Evolutionary conservation across 805 yeast genomes (phyloP).

Genomic region (Candida lessepsii): DNA sequence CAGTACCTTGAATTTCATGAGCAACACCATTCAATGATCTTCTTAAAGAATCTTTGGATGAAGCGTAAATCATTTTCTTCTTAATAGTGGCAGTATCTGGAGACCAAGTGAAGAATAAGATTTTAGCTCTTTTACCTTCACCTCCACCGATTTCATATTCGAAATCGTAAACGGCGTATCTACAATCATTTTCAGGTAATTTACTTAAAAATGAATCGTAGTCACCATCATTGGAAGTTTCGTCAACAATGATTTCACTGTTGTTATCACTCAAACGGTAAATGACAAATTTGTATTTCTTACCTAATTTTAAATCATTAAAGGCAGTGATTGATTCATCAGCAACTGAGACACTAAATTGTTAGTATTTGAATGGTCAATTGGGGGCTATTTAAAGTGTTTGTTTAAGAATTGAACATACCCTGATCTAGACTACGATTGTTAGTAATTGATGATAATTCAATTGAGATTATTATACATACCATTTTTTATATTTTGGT

Average conservation of each 20-base stretch:
- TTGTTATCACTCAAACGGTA: constrained; percentile 79
- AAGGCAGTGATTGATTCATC: constrained; percentile 92
- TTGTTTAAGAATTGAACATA: constrained; percentile 16
- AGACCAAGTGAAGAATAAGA: constrained; percentile 81
- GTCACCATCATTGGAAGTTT: constrained; percentile 69
- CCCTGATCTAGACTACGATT: constrained; percentile 30
- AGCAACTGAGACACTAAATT: constrained; percentile 43
- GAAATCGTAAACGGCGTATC: constrained; percentile 95
- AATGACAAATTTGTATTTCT: constrained; percentile 80
- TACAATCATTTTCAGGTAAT: constrained; percentile 93
- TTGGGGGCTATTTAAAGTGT: too few species aligned
- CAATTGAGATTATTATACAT: constrained; percentile 2
- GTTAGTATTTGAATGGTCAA: constrained; percentile 14
- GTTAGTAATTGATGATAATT: constrained; percentile 15
- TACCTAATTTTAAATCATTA: constrained; percentile 94
- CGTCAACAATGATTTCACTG: constrained; percentile 88
- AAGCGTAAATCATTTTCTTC: constrained; percentile 96
- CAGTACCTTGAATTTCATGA: constrained; percentile 96
- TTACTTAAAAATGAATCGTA: constrained; percentile 86
- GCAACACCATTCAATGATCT: constrained; percentile 95
- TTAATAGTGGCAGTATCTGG: constrained; percentile 97
- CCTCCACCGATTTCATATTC: constrained; percentile 87
- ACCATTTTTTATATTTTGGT: constrained; percentile 10
- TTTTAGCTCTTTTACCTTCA: constrained; percentile 90
- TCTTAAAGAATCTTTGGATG: constrained; percentile 97